These are phyloP conservation scores for Oryza nivara DNA, from an alignment of 176 grass and related monocot genomes.

Conservation along the genomic window DNA sequence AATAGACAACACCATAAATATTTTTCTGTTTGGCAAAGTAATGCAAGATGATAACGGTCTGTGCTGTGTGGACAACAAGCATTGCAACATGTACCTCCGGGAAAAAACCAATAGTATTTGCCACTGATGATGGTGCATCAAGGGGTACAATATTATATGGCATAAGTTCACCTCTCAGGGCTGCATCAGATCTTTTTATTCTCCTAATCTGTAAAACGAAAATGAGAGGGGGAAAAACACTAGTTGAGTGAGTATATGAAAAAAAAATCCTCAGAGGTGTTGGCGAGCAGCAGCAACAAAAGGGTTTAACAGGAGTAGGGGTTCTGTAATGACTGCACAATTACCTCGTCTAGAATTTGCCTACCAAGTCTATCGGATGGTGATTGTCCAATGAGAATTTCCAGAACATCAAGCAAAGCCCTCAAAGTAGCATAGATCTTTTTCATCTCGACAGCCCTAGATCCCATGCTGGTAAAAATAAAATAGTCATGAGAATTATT, in stretches of 20 bases:
- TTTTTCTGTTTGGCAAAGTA: slow-evolving; percentile 30
- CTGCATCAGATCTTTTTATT: slow-evolving; percentile 82
- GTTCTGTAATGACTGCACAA: background rate
- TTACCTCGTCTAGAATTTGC: slow-evolving; percentile 91
- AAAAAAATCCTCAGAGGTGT: background rate
- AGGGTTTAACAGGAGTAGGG: background rate
- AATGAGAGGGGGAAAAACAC: slow-evolving; percentile 5
- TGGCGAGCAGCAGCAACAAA: background rate
- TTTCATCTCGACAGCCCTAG: slow-evolving; percentile 71
- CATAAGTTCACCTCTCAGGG: slow-evolving; percentile 73
- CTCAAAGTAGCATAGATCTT: slow-evolving; percentile 86
- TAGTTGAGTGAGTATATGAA: background rate
- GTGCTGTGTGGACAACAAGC: slow-evolving; percentile 1
- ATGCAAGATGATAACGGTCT: slow-evolving; percentile 12
- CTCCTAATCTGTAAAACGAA: slow-evolving; percentile 57
- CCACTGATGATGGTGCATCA: slow-evolving; percentile 78
- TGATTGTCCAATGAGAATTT: slow-evolving; percentile 66
- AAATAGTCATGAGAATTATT: slow-evolving; percentile 11
- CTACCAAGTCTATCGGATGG: slow-evolving; percentile 64
- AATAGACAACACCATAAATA: slow-evolving; percentile 11
- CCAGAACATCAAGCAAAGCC: slow-evolving; percentile 86
- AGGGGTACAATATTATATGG: slow-evolving; percentile 95
- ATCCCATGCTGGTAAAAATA: slow-evolving; percentile 63
- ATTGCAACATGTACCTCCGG: slow-evolving; percentile 47
- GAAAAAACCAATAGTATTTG: slow-evolving; percentile 85